Evolutionary conservation across 805 yeast species (phyloP), one percentile per base, ranked within the genome.

Genomic region (Candida berthetii): DNA sequence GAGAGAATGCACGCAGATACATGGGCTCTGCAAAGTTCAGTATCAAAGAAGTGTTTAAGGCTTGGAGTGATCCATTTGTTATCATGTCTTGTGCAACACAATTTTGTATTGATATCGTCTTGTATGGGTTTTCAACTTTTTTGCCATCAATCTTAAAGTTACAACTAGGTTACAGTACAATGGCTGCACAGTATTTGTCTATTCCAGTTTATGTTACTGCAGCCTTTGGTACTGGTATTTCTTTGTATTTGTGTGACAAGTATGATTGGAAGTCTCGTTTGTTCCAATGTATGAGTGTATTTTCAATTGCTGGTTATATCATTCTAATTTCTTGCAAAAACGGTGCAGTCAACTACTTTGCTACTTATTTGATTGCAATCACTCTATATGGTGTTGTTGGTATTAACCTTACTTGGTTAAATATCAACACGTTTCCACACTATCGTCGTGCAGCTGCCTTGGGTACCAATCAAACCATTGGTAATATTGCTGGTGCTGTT

Each of bases 401-500:
- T 17, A 37, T 69, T 31, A 69, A 68, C 45, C 53, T 66, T 19
- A 57, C 69, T 1, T 72, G 77, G 78, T 46, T 66, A 9, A 60
- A 64, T 20, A 58, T 59, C 28, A 72, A 71, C 43, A 56, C 61
- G 29, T 68, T 72, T 2, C 70, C 70, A 8, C 61, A 60, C 41
- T 69, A 62, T 54, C 65, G 65, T 41, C 60, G 74, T 50, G 67
- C 71, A 8, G 60, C 72, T 3, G 63, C 71, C 4, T 51, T 70
- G 38, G 74, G 70, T 9, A 40, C 58, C 31, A 68, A 72, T 40
- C 75, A 69, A 48, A 59, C 70, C 2, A 43, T 70, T 16, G 76
- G 76, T 8, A 72, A 72, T 46, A 43, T 65, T 22, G 62, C 75
- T 6, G 78, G 78, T 40, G 69, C 65, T 4, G 55, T 70, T 44